Evolutionary conservation across 2,329 filamentous ascomycete species (phyloP).

Genomic region (Nemania diffusa): DNA sequence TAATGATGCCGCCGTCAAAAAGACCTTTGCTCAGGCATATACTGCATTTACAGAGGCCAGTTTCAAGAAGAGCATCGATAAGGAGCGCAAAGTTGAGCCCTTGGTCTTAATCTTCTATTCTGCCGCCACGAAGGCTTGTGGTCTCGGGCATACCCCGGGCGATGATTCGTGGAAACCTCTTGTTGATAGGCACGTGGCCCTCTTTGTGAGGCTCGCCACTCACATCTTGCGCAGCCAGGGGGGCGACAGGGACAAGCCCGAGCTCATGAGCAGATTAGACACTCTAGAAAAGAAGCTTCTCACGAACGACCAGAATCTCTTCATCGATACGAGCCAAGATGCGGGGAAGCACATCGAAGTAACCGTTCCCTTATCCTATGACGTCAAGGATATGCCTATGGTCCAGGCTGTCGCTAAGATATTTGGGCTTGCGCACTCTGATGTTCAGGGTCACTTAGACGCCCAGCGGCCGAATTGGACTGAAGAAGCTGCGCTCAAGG

Average conservation of each 20-base stretch:
- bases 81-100: constrained; percentile 92
- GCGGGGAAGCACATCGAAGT: constrained; percentile 79
- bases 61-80: constrained; percentile 92
- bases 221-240: constrained; percentile 84
- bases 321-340: constrained; percentile 68
- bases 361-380: constrained; percentile 83
- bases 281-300: constrained; percentile 93
- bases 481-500: constrained; percentile 87
- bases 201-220: constrained; percentile 89
- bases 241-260: constrained; percentile 84
- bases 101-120: constrained; percentile 96
- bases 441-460: constrained; percentile 89
- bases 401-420: constrained; percentile 88
- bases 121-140: constrained; percentile 87
- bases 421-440: constrained; percentile 81
- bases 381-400: constrained; percentile 96
- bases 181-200: constrained; percentile 91
- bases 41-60: constrained; percentile 89
- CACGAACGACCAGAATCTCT: constrained; percentile 91
- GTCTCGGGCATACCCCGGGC: constrained; percentile 75
- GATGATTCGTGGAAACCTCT: constrained; percentile 92
- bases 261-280: constrained; percentile 80
- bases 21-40: constrained; percentile 93
- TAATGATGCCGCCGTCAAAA: constrained; percentile 88
- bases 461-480: constrained; percentile 85